These are phyloP conservation scores for Hypoxylon lienhwacheense DNA, from an alignment of 495 filamentous ascomycete genomes.

Conservation along the genomic window DNA sequence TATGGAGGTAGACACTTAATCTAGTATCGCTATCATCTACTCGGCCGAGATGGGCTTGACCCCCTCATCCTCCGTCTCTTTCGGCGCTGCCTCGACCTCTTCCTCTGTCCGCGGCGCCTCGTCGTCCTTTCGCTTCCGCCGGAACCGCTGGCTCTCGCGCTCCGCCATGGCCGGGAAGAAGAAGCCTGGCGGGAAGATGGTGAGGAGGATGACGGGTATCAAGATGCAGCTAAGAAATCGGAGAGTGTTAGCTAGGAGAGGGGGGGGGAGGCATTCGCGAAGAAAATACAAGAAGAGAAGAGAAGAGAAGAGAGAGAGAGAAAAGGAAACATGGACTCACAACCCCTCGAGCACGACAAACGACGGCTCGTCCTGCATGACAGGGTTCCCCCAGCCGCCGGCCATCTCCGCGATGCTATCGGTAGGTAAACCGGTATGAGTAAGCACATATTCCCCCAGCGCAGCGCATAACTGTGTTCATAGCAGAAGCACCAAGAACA, in stretches of 20 bases:
- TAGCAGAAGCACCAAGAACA: too few species aligned
- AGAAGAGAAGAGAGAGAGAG: background rate
- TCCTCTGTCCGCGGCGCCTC: too few species aligned
- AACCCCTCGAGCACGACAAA: conserved; percentile 64
- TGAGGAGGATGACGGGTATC: conserved; percentile 41
- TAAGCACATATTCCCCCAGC: too few species aligned
- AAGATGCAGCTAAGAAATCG: conserved; percentile 40
- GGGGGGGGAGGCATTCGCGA: background rate
- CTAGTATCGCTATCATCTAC: too few species aligned
- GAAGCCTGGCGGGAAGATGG: conserved; percentile 42
- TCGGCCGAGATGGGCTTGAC: too few species aligned
- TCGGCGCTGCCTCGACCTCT: background rate
- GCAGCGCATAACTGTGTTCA: too few species aligned
- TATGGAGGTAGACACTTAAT: too few species aligned
- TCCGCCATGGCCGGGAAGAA: conserved; percentile 47
- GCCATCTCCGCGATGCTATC: conserved; percentile 65
- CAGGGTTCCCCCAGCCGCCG: conserved; percentile 66
- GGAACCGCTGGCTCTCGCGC: conserved; percentile 32
- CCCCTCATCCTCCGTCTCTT: conserved; percentile 11
- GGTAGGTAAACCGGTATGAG: background rate
- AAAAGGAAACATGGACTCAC: conserved; percentile 34
- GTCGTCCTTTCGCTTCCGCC: background rate
- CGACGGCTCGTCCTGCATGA: conserved; percentile 67
- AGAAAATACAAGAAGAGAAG: conserved; percentile 4
- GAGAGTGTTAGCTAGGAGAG: background rate